Conservation (phyloP, 352 stramenopile species). For the Phytopythium sindhum region DNA sequence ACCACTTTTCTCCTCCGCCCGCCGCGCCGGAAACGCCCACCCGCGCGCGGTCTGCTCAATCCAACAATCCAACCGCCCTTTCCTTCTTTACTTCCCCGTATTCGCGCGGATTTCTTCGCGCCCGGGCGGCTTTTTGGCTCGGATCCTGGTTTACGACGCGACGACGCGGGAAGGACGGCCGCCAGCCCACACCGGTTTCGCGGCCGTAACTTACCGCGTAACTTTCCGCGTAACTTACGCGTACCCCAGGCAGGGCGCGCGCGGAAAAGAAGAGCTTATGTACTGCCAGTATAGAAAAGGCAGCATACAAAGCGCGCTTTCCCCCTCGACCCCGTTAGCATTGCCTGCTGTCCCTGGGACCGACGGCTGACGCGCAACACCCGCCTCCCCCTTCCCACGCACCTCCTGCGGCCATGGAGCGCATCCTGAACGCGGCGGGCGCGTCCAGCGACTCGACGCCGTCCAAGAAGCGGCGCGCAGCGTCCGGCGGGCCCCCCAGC, state of each 20-base stretch:
- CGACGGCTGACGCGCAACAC: too few species aligned
- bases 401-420: constrained; percentile 1
- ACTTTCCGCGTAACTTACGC: too few species aligned
- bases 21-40: neutral
- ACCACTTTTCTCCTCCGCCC: too few species aligned
- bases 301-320: neutral
- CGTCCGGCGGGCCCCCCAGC: constrained; percentile 7
- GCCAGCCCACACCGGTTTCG: too few species aligned
- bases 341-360: too few species aligned
- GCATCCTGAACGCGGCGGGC: constrained; percentile 9
- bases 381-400: neutral
- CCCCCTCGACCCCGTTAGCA: neutral
- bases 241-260: too few species aligned
- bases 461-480: constrained; percentile 49
- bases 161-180: neutral
- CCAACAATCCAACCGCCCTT: neutral
- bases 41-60: neutral
- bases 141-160: neutral
- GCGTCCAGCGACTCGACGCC: constrained; percentile 28
- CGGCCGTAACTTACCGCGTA: too few species aligned
- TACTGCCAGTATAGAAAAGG: constrained; percentile 7
- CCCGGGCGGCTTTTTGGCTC: too few species aligned
- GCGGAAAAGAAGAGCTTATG: neutral
- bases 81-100: neutral
- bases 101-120: neutral